phyloP scores from a whole-genome alignment of 768 basidiomycete species.

The Russula virescens region DNA sequence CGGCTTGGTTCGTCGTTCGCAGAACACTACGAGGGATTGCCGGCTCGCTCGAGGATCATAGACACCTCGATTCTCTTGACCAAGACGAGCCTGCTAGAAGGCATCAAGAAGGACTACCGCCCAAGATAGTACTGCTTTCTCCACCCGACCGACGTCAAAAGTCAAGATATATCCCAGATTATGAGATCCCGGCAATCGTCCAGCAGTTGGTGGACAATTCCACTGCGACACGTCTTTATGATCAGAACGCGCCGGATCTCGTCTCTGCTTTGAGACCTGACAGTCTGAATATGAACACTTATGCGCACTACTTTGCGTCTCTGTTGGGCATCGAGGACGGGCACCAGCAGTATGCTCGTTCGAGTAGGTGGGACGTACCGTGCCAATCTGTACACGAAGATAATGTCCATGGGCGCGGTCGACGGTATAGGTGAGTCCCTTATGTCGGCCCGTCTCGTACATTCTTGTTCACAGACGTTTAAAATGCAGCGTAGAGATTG shows the following conservation, averaged over 20 bases:
- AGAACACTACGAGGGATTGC: constrained; percentile 8
- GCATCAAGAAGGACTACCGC: not conserved
- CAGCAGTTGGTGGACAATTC: not conserved
- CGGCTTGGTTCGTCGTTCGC: not conserved
- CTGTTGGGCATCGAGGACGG: constrained; percentile 28
- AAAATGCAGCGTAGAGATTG: constrained; percentile 9
- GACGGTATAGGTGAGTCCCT: not conserved
- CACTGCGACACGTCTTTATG: not conserved
- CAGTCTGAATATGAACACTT: constrained; percentile 6
- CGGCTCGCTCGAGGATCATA: constrained; percentile 8
- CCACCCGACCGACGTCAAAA: not conserved
- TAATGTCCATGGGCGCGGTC: not conserved
- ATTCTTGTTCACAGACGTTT: not conserved
- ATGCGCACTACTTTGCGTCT: constrained; percentile 5
- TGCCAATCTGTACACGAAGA: not conserved
- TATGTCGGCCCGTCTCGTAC: not conserved
- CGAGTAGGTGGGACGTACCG: not conserved
- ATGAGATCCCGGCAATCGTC: constrained; percentile 8
- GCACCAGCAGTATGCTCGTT: constrained; percentile 44
- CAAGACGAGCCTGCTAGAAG: not conserved
- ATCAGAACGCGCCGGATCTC: not conserved
- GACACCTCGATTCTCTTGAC: not conserved
- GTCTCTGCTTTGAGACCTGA: not conserved
- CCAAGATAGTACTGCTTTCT: not conserved
- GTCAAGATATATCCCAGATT: constrained; percentile 6